These are phyloP conservation scores for Pseudogymnoascus sp. DNA, from an alignment of 2,329 filamentous ascomycete genomes.

Conservation along the genomic window DNA sequence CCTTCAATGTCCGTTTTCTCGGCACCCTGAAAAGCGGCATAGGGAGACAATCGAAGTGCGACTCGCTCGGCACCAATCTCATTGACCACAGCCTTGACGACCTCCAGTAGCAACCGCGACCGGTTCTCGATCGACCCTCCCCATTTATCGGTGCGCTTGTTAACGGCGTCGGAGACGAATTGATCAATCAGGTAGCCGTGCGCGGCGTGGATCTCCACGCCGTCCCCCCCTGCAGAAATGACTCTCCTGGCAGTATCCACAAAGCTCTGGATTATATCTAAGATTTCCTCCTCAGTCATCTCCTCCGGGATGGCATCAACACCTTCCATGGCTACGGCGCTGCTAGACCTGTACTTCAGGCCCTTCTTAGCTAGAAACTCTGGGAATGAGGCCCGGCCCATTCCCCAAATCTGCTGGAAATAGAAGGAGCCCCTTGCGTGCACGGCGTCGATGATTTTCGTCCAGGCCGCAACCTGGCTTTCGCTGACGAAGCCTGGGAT, in stretches of 20 bases:
- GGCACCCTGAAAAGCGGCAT: constrained; percentile 52
- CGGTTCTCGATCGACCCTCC: constrained; percentile 26
- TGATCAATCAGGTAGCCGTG: constrained; percentile 28
- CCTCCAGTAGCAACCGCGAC: constrained; percentile 42
- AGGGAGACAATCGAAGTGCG: constrained; percentile 42
- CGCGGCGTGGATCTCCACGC: constrained; percentile 25
- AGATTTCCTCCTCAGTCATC: constrained; percentile 19
- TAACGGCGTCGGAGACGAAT: constrained; percentile 25
- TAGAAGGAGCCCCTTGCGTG: constrained; percentile 54
- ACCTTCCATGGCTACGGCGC: constrained; percentile 12
- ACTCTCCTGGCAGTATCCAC: constrained; percentile 18
- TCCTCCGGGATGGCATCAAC: constrained; percentile 10
- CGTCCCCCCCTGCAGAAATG: constrained; percentile 23
- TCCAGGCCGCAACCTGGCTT: constrained; percentile 52
- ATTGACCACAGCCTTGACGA: constrained; percentile 41
- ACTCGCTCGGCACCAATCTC: constrained; percentile 28
- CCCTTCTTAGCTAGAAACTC: constrained; percentile 15
- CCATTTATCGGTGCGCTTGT: constrained; percentile 26
- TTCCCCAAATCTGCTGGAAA: constrained; percentile 52
- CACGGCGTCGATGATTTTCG: constrained; percentile 50
- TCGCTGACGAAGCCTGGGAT: constrained; percentile 50
- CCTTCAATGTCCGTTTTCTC: constrained; percentile 36
- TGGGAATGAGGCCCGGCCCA: constrained; percentile 45
- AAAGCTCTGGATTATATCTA: constrained; percentile 16
- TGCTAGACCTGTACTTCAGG: constrained; percentile 13